These are phyloP conservation scores for Exophiala sideris DNA, from an alignment of 2,329 filamentous ascomycete species.

Conservation along the genomic window DNA sequence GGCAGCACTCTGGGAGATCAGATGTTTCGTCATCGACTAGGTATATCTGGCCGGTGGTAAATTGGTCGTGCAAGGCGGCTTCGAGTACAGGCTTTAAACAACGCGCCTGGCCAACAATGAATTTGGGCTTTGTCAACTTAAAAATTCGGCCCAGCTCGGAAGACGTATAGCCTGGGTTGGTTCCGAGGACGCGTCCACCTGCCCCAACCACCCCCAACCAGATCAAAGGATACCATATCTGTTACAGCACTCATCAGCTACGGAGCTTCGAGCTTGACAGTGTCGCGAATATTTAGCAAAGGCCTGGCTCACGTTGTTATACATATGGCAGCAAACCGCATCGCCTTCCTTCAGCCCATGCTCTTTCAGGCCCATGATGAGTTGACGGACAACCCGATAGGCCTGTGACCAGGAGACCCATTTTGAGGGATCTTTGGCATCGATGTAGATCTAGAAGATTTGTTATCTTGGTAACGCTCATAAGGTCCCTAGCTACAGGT, in stretches of 20 bases:
- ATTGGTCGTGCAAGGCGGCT: constrained; percentile 31
- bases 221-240: constrained; percentile 41
- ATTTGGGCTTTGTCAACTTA: constrained; percentile 41
- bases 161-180: constrained; percentile 48
- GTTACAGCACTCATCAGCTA: constrained; percentile 9
- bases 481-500: background rate
- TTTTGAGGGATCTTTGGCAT: constrained; percentile 39
- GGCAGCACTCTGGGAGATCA: background rate
- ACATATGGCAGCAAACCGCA: constrained; percentile 36
- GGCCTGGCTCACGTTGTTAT: constrained; percentile 38
- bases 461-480: constrained; percentile 1
- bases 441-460: constrained; percentile 37
- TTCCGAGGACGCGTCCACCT: constrained; percentile 50
- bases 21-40: constrained; percentile 31
- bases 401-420: constrained; percentile 32
- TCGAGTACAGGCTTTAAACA: constrained; percentile 38
- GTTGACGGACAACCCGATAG: background rate
- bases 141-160: constrained; percentile 49
- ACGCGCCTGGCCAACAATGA: constrained; percentile 44
- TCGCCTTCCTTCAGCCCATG: background rate
- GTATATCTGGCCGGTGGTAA: constrained; percentile 32
- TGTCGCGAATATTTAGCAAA: constrained; percentile 4
- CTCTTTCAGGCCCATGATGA: background rate
- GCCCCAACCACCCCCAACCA: constrained; percentile 44
- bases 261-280: constrained; percentile 8